phyloP scores from a whole-genome alignment of 1,139 yeast genomes.

The Lodderomyces margitis region DNA sequence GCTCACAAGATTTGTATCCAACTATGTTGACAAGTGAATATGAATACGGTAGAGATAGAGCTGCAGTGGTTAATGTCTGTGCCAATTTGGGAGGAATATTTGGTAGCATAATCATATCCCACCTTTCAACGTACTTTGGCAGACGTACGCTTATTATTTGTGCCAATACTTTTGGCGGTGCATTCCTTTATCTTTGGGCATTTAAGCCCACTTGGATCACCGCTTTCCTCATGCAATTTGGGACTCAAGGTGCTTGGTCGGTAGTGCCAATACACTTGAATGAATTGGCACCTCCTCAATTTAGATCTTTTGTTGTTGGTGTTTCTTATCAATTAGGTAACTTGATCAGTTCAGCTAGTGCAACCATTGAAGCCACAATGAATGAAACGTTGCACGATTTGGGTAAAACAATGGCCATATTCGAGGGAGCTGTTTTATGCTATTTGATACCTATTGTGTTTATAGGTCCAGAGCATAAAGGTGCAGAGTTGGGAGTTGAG shows the following conservation, averaged over 20 bases:
- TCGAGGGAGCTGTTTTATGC: slow-evolving; percentile 74
- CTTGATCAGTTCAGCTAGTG: slow-evolving; percentile 76
- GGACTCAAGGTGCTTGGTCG: slow-evolving; percentile 90
- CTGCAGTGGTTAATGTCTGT: slow-evolving; percentile 37
- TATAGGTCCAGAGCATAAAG: slow-evolving; percentile 73
- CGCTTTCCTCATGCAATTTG: slow-evolving; percentile 78
- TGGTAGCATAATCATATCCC: slow-evolving; percentile 38
- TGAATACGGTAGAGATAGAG: slow-evolving; percentile 24
- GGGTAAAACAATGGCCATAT: slow-evolving; percentile 71
- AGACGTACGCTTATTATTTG: slow-evolving; percentile 39
- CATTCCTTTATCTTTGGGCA: slow-evolving; percentile 73
- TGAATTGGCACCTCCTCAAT: slow-evolving; percentile 75
- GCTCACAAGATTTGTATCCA: slow-evolving; percentile 41
- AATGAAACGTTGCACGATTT: slow-evolving; percentile 25
- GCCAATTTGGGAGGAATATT: slow-evolving; percentile 39
- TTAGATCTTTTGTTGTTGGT: slow-evolving; percentile 72
- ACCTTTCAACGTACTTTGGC: slow-evolving; percentile 34
- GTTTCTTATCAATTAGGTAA: slow-evolving; percentile 82
- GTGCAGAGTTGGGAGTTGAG: slow-evolving; percentile 29
- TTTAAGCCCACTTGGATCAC: slow-evolving; percentile 56
- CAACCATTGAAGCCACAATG: slow-evolving; percentile 76
- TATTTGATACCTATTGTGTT: slow-evolving; percentile 56
- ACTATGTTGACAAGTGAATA: slow-evolving; percentile 34
- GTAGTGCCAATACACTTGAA: slow-evolving; percentile 75
- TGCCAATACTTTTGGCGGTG: slow-evolving; percentile 67